phyloP scores from a whole-genome alignment of 805 yeast species.

The Candida caryicola region DNA sequence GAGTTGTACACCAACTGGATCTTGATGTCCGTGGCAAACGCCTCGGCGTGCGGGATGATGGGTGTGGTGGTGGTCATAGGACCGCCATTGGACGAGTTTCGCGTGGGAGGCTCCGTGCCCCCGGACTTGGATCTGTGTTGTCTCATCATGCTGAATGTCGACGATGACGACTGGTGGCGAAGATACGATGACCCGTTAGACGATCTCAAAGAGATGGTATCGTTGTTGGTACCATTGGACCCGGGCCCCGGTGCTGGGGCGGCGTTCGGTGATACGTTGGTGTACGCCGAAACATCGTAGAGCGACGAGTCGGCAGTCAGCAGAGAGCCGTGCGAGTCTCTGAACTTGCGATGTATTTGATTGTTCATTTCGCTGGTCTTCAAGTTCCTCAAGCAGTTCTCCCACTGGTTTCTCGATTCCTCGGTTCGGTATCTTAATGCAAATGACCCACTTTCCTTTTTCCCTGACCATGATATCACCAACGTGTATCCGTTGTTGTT shows the following conservation, averaged over 20 bases:
- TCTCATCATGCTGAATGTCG: slow-evolving; percentile 45
- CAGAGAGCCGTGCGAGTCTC: slow-evolving; percentile 32
- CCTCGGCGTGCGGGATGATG: slow-evolving; percentile 5
- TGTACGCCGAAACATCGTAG: slow-evolving; percentile 22
- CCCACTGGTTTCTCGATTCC: slow-evolving; percentile 84
- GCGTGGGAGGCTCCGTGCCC: slow-evolving; percentile 5
- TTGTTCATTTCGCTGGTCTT: slow-evolving; percentile 41
- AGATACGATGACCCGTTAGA: slow-evolving; percentile 30
- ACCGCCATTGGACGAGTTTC: slow-evolving; percentile 8
- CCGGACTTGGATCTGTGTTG: slow-evolving; percentile 20
- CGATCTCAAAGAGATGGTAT: slow-evolving; percentile 17
- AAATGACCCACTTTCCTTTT: slow-evolving; percentile 82
- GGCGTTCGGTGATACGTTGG: slow-evolving; percentile 6
- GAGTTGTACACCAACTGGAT: slow-evolving; percentile 35
- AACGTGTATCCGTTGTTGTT: slow-evolving; percentile 52
- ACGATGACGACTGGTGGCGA: slow-evolving; percentile 42
- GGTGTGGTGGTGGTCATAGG: slow-evolving; percentile 5
- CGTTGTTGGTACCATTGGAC: neutral
- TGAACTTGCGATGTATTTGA: slow-evolving; percentile 34
- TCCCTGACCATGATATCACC: slow-evolving; percentile 78
- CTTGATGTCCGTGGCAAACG: slow-evolving; percentile 8
- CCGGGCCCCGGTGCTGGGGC: neutral
- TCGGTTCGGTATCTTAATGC: slow-evolving; percentile 79
- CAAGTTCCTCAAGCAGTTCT: slow-evolving; percentile 52
- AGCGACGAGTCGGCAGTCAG: slow-evolving; percentile 22